Evolutionary conservation across 805 yeast species (phyloP).

Genomic region (Candida manassasensis): DNA sequence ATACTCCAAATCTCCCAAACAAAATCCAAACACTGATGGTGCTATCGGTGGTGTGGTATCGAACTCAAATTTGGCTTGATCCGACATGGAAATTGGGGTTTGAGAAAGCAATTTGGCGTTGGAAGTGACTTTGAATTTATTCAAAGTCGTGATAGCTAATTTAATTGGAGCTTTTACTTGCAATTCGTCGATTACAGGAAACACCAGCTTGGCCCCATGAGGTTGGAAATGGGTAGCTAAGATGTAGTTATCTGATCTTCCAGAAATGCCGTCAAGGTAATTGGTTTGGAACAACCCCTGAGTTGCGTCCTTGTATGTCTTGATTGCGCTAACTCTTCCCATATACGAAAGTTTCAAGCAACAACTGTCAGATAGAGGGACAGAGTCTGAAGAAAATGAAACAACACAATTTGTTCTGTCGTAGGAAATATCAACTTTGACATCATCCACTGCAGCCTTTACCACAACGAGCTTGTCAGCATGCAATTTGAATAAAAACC

Average conservation of each 20-base stretch:
- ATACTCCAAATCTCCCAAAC: constrained; percentile 61
- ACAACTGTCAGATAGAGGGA: background rate
- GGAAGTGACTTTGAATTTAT: constrained; percentile 47
- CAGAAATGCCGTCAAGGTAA: constrained; percentile 47
- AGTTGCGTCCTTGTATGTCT: constrained; percentile 53
- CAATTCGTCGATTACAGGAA: constrained; percentile 70
- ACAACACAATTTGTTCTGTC: constrained; percentile 39
- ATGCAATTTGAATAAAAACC: constrained; percentile 29
- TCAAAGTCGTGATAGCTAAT: constrained; percentile 43
- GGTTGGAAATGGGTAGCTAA: constrained; percentile 76
- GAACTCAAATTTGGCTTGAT: constrained; percentile 33
- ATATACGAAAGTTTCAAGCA: constrained; percentile 31
- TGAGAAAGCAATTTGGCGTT: constrained; percentile 25
- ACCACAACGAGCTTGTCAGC: constrained; percentile 39
- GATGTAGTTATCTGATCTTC: constrained; percentile 46
- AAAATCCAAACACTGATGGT: constrained; percentile 63
- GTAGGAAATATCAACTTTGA: constrained; percentile 25
- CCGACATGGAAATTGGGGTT: constrained; percentile 17
- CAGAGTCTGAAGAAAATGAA: constrained; percentile 16
- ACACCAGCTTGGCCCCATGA: constrained; percentile 52
- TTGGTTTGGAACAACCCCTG: constrained; percentile 66
- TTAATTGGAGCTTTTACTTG: constrained; percentile 47
- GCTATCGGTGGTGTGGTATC: constrained; percentile 54
- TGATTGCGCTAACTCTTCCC: constrained; percentile 48
- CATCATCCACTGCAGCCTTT: constrained; percentile 21